Percentiles rank a stretch among this genome's conserved stretches.
Conservation (phyloP, 2,329 filamentous ascomycete genomes). For the Cladophialophora exuberans region DNA sequence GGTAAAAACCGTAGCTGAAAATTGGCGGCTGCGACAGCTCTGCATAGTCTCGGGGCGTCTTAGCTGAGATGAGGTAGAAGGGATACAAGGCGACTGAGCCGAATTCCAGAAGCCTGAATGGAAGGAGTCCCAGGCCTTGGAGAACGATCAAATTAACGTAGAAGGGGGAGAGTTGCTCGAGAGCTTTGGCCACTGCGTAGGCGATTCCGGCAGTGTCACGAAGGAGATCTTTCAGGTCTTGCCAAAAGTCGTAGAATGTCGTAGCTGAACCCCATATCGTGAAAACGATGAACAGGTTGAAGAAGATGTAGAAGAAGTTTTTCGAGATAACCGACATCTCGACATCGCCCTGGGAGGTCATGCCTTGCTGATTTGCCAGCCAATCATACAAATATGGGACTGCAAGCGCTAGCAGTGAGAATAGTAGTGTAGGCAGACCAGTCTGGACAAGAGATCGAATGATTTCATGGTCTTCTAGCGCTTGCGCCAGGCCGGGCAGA, state of each 20-base stretch:
- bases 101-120: conserved; percentile 87
- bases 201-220: conserved; percentile 80
- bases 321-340: conserved; percentile 95
- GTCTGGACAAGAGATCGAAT: conserved; percentile 80
- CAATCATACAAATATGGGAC: conserved; percentile 96
- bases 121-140: conserved; percentile 90
- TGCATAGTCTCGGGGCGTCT: conserved; percentile 86
- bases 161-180: conserved; percentile 76
- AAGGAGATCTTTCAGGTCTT: conserved; percentile 70
- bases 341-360: conserved; percentile 92
- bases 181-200: conserved; percentile 71
- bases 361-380: conserved; percentile 87
- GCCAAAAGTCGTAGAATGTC: conserved; percentile 68
- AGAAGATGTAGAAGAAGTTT: conserved; percentile 99
- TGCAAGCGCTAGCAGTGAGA: conserved; percentile 84
- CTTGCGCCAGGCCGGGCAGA: conserved; percentile 69
- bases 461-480: conserved; percentile 69
- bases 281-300: conserved; percentile 97
- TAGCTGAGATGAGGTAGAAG: conserved; percentile 74
- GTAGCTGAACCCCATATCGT: conserved; percentile 82
- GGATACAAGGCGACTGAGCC: conserved; percentile 84
- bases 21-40: conserved; percentile 79
- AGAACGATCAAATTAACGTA: conserved; percentile 94
- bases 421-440: conserved; percentile 79
- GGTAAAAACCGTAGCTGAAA: conserved; percentile 95